Evolutionary conservation across 2,329 filamentous ascomycete genomes (phyloP).

Genomic region (Blastomyces gilchristii): DNA sequence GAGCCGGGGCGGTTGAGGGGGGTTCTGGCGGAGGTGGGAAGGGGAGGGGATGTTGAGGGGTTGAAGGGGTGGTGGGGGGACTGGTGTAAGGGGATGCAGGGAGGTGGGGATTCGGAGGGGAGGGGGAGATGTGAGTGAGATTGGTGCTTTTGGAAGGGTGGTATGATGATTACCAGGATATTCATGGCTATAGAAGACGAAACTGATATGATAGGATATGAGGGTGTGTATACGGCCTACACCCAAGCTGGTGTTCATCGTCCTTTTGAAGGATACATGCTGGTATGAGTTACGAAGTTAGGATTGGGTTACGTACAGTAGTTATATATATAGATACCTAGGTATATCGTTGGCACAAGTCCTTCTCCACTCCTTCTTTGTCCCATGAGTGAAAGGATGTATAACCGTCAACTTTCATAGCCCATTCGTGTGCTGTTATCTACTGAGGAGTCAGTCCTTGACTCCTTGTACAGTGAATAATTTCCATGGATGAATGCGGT

Average conservation of each 20-base stretch:
- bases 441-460: too few species aligned
- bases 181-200: background rate
- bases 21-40: slow-evolving; percentile 11
- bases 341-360: too few species aligned
- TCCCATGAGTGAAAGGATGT: too few species aligned
- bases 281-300: background rate
- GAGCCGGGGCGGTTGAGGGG: slow-evolving; percentile 14
- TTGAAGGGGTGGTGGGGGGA: slow-evolving; percentile 17
- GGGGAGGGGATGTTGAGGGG: background rate
- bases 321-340: background rate
- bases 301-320: background rate
- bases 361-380: too few species aligned
- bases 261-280: background rate
- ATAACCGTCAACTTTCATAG: too few species aligned
- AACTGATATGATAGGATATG: background rate
- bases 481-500: too few species aligned
- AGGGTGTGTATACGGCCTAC: background rate
- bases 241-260: background rate
- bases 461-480: too few species aligned
- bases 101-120: slow-evolving; percentile 3
- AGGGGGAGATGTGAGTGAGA: slow-evolving; percentile 1
- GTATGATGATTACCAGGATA: background rate
- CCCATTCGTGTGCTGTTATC: too few species aligned
- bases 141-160: background rate
- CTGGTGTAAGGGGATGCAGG: slow-evolving; percentile 3